Evolutionary conservation across 1,284 basidiomycete species (phyloP), one percentile per base, ranked within the genome.

Genomic region (Malassezia dermatis): DNA sequence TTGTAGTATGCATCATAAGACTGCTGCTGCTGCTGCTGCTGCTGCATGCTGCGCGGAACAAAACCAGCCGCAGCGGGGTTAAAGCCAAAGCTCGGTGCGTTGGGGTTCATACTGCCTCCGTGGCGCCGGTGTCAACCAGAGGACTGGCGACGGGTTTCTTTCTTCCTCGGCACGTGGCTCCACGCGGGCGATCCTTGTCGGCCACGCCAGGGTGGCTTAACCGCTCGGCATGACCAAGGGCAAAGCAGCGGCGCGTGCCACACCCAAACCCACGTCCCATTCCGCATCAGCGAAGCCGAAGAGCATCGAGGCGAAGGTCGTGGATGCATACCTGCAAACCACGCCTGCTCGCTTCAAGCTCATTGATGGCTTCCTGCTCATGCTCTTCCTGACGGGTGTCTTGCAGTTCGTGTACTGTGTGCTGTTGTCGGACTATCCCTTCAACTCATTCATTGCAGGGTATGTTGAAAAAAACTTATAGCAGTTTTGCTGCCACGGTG

Each of bases 391-490:
- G 41, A 86, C 88, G 2, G 94, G 93, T 64, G 80, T 94, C 60
- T 76, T 84, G 37, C 90, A 95, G 75, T 95, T 99, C 76, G 77
- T 82, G 15, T 96, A 98, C 78, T 89, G 93, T 76, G 76, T 94
- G 30, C 79, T 89, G 61, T 80, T 98, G 62, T 89, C 90, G 53
- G 86, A 86, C 78, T 98, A 85, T 76, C 93, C 93, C 13, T 96
- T 94, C 81, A 95, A 96, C 69, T 89, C 91, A 31, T 99, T 96
- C 78, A 77, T 95, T 58, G 85, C 89, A 65, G 89, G 90, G 90
- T 96, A 77, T 65, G 86, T 77, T 1, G 13, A 27, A 7, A 7
- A 19, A 8, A 13, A 21, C 15, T 23, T 37, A 28, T 15, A 23
- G 15, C 65, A 96, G 93, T 30, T 98, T 98, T 75, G 80, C 85